Base-by-base conservation (phyloP, 768 basidiomycete species). In the Lactarius hatsudake region DNA sequence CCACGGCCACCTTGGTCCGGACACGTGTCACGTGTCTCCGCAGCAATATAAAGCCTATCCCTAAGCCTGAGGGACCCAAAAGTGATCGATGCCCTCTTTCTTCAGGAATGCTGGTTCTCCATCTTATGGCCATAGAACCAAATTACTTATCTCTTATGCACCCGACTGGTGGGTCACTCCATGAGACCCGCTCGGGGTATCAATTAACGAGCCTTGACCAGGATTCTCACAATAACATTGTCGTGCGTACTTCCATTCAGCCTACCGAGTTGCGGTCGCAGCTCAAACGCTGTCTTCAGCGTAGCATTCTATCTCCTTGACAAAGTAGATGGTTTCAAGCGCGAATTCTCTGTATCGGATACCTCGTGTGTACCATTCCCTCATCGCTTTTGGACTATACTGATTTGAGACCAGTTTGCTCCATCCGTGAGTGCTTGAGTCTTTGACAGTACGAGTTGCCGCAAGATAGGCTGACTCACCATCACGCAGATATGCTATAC, bases 281-380 rank as follows among this genome's bases (percentile, higher is more conserved):
- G 30, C 36, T 38, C 13, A 42, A 26, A 30, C 15, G 20, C 32
- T 12, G 30, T 42, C 34, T 34, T 5, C 26, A 67, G 92, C 32
- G 84, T 76, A 2, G 61, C 82, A 1, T 90, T 91, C 76, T 86
- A 86, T 73, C 81, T 83, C 13, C 76, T 93, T 20, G 81, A 91
- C 72, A 75, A 77, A n/a, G 78, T 93, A 12, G 79, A 86, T 61
- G 91, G 91, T 8, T 95, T 87, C 77, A 82, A 87, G 74, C 79
- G 94, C 66, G 81, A 84, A 48, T 96, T 96, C 76, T 93, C 91
- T 1, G 77, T 94, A 28, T 76, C 81, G 51, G 94, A 96, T 77
- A 86, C 85, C 23, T 85, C 91, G 87, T 93, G 72, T 71, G 88
- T 80, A 58, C 59, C 40, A 26, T 42, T 23, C 28, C 28, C 63